Percentiles rank a stretch among this genome's conserved stretches.
These are phyloP conservation scores for Plasmodium gaboni DNA, from an alignment of 169 alveolate genomes.

Conservation along the genomic window DNA sequence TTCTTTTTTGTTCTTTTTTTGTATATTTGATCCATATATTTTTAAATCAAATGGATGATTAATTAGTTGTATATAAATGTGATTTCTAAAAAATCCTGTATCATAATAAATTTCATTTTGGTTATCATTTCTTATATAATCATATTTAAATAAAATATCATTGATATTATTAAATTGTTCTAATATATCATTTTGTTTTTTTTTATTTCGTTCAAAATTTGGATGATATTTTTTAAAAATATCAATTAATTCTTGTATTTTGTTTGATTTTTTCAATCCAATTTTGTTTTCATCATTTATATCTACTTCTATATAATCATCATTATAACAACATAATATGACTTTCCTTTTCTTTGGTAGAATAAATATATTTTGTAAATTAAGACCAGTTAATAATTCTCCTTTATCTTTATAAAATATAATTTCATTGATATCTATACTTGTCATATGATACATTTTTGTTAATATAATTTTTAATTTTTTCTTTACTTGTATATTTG, in stretches of 20 bases:
- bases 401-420: slow-evolving; percentile 20
- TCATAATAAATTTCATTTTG: slow-evolving; percentile 2
- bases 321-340: slow-evolving; percentile 46
- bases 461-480: slow-evolving; percentile 24
- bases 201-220: slow-evolving; percentile 8
- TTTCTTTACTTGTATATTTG: background rate
- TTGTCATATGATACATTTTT: slow-evolving; percentile 3
- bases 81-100: slow-evolving; percentile 61
- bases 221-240: slow-evolving; percentile 24
- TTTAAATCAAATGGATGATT: slow-evolving; percentile 16
- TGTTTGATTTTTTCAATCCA: background rate
- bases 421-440: slow-evolving; percentile 7
- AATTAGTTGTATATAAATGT: slow-evolving; percentile 9
- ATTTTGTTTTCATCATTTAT: background rate
- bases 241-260: slow-evolving; percentile 5
- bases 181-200: slow-evolving; percentile 9
- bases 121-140: slow-evolving; percentile 40
- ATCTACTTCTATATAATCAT: slow-evolving; percentile 18
- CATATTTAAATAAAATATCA: background rate
- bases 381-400: slow-evolving; percentile 20
- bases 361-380: slow-evolving; percentile 21
- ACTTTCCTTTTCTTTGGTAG: background rate
- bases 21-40: slow-evolving; percentile 40
- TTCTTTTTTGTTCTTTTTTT: background rate
- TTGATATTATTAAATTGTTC: slow-evolving; percentile 22